Conservation (phyloP, 805 yeast genomes). For the Kuraishia molischiana region DNA sequence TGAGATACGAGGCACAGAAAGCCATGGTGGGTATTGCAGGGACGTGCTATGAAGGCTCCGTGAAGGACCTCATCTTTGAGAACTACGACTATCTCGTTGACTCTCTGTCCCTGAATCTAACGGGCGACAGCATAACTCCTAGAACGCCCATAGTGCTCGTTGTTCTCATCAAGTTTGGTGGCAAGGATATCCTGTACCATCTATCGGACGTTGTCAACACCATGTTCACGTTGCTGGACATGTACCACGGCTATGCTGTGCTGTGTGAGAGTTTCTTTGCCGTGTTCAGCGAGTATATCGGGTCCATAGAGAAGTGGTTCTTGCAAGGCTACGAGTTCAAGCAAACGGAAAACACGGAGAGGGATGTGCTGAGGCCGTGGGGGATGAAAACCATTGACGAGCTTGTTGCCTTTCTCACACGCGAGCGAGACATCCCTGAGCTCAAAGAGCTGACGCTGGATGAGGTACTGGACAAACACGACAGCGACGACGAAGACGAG, state of each 20-base stretch:
- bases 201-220: constrained; percentile 67
- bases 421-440: constrained; percentile 17
- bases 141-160: constrained; percentile 61
- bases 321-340: constrained; percentile 18
- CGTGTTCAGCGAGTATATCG: constrained; percentile 54
- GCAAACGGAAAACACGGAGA: constrained; percentile 12
- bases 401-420: constrained; percentile 32
- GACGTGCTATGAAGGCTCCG: constrained; percentile 43
- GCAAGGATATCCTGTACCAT: constrained; percentile 51
- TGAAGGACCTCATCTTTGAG: constrained; percentile 44
- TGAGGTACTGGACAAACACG: constrained; percentile 14
- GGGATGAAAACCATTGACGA: constrained; percentile 39
- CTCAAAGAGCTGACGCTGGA: constrained; percentile 7
- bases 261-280: constrained; percentile 66
- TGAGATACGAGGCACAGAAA: constrained; percentile 40
- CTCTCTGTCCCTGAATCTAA: constrained; percentile 58
- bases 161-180: constrained; percentile 63
- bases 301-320: constrained; percentile 32
- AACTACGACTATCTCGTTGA: constrained; percentile 81
- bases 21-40: constrained; percentile 43
- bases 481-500: constrained; percentile 29
- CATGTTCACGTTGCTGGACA: constrained; percentile 68
- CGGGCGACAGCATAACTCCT: constrained; percentile 66
- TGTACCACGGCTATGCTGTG: constrained; percentile 72
- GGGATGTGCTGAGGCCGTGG: constrained; percentile 41